Percentiles rank a stretch among this genome's conserved stretches.
These are phyloP conservation scores for Mycena galericulata DNA, from an alignment of 768 basidiomycete genomes.

Conservation along the genomic window DNA sequence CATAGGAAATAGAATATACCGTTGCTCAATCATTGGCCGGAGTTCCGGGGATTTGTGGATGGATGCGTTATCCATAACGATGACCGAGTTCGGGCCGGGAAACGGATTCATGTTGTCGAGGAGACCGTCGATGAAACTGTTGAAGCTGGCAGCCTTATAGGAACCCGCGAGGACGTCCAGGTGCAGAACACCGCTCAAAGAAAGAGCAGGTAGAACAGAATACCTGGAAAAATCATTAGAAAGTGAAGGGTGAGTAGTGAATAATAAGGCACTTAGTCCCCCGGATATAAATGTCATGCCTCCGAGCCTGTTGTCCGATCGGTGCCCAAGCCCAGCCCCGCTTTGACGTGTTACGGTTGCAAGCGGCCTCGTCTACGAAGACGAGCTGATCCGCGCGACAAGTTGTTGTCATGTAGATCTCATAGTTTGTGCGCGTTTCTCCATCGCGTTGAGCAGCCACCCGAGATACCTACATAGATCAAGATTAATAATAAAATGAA, in stretches of 20 bases:
- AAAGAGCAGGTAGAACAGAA: neutral
- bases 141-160: neutral
- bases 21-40: constrained; percentile 2
- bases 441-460: neutral
- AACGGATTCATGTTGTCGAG: neutral
- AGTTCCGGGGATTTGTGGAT: neutral
- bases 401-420: neutral
- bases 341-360: neutral
- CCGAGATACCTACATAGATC: neutral
- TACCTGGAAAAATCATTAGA: constrained; percentile 9
- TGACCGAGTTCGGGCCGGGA: constrained; percentile 8
- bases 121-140: neutral
- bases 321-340: neutral
- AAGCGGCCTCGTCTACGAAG: constrained; percentile 44
- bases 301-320: neutral
- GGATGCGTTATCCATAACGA: neutral
- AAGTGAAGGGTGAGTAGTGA: neutral
- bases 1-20: constrained; percentile 8
- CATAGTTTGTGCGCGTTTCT: neutral
- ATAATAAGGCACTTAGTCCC: constrained; percentile 4
- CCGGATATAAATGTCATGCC: constrained; percentile 3
- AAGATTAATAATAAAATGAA: neutral
- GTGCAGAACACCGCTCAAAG: neutral
- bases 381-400: neutral
- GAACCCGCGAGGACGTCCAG: neutral